Conservation (phyloP, 2,329 filamentous ascomycete genomes). For the Rhynchosporium graminicola region DNA sequence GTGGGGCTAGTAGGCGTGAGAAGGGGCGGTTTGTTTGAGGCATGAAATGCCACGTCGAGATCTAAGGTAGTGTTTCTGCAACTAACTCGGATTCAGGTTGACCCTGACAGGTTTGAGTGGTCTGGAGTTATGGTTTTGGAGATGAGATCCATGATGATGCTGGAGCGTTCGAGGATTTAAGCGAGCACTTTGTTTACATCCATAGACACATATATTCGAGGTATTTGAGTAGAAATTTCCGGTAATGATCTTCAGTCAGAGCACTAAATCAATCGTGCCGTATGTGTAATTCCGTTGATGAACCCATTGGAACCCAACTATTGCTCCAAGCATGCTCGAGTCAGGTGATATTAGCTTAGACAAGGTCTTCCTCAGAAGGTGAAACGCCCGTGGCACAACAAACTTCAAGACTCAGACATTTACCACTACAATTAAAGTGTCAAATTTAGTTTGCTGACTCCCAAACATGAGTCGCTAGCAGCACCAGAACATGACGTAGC, state of each 20-base stretch:
- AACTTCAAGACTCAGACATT: not conserved
- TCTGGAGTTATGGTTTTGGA: not conserved
- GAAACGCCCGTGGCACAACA: conserved; percentile 4
- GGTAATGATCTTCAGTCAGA: too few relatives aligned
- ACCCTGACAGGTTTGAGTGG: too few relatives aligned
- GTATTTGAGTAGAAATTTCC: too few relatives aligned
- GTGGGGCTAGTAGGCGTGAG: too few relatives aligned
- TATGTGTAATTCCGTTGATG: not conserved
- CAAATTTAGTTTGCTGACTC: not conserved
- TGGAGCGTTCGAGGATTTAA: not conserved
- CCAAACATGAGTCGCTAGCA: not conserved
- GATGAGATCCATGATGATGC: not conserved
- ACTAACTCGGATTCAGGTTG: too few relatives aligned
- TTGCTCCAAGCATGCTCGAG: not conserved
- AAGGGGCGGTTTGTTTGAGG: too few relatives aligned
- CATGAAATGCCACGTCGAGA: too few relatives aligned
- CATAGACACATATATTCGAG: not conserved
- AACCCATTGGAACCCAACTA: too few relatives aligned
- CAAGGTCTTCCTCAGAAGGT: conserved; percentile 5
- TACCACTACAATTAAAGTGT: not conserved
- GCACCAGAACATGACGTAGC: not conserved
- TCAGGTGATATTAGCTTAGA: not conserved
- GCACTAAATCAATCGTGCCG: too few relatives aligned
- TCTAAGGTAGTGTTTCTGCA: too few relatives aligned
- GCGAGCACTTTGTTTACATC: not conserved